Evolutionary conservation across 2,329 filamentous ascomycete species (phyloP), one percentile per base, ranked within the genome.

Genomic region (Ilyonectria destructans): DNA sequence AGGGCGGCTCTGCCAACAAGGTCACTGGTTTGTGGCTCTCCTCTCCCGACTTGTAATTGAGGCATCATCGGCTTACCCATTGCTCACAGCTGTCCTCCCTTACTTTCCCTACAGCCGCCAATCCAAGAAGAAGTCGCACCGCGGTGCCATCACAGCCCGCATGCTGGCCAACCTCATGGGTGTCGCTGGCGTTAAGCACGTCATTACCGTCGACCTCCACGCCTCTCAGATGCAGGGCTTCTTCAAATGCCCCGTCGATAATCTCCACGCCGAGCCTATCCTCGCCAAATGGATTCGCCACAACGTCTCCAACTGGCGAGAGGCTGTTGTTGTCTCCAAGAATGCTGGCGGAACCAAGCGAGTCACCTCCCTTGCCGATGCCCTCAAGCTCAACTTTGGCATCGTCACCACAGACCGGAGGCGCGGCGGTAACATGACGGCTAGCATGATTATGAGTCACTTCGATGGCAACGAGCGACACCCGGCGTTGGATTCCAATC

Each of bases 91-190:
- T 73, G 93, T 96, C 71, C 89, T 96, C 77, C 94, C 94, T 13
- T 98, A 98, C 84, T 99, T 98, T 79, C 96, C 96, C n/a, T 99
- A 99, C 85, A 98, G 95, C 75, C 94, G 96, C 70, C 96, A 99
- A 82, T 98, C 96, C 66, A 99, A 99, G 87, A 98, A 98, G 88
- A 99, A 99, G 85, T 95, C 94, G 64, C 96, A 98, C 79, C 90
- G 96, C 72, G 96, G 96, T 58, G 95, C 96, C 67, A 98, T 99
- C 78, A 98, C 96, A 9, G 96, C 96, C 62, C 92, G 96, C 74
- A 97, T 99, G 95, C 89, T 99, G 60, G 96, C 96, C 69, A 99
- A 99, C 81, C 89, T 98, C 57, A 90, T 99, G 74, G 90, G 93
- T 68, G 93, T 99, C 65, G 96, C 96, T 58, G 96, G 96, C 61